Evolutionary conservation across 768 basidiomycete genomes (phyloP).

Genomic region (Roridomyces roridus): DNA sequence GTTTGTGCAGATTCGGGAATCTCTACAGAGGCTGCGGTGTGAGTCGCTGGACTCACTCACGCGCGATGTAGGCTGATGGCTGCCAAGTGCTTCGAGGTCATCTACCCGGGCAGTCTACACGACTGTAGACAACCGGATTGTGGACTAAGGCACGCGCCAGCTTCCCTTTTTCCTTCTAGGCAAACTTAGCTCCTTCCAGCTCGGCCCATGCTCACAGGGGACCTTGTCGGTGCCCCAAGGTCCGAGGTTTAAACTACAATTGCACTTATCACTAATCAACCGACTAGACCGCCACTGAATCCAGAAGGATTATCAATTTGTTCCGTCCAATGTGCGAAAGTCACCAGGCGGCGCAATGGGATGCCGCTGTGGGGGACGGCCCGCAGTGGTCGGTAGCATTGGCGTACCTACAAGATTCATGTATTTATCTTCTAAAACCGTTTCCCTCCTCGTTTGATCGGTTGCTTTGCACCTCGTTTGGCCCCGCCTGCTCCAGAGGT

Average conservation of each 20-base stretch:
- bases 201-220: conserved; percentile 9
- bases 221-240: conserved; percentile 22
- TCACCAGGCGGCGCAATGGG: conserved; percentile 24
- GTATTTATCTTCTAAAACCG: conserved; percentile 56
- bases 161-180: background rate
- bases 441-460: conserved; percentile 77
- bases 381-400: conserved; percentile 9
- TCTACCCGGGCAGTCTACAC: conserved; percentile 15
- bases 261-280: background rate
- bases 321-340: conserved; percentile 25
- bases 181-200: conserved; percentile 1
- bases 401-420: background rate
- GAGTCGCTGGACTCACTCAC: background rate
- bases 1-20: conserved; percentile 40
- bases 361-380: conserved; percentile 21
- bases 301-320: conserved; percentile 20
- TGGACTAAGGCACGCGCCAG: conserved; percentile 10
- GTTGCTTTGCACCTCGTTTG: conserved; percentile 68
- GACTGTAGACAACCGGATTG: conserved; percentile 22
- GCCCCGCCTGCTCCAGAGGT: conserved; percentile 37
- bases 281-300: conserved; percentile 4
- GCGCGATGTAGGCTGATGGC: background rate
- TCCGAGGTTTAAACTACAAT: background rate
- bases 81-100: conserved; percentile 21
- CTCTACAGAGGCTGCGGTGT: conserved; percentile 51